Percentiles rank a stretch among this genome's conserved stretches.
Conservation (phyloP, 2,329 filamentous ascomycete genomes). For the Fusarium sp. region DNA sequence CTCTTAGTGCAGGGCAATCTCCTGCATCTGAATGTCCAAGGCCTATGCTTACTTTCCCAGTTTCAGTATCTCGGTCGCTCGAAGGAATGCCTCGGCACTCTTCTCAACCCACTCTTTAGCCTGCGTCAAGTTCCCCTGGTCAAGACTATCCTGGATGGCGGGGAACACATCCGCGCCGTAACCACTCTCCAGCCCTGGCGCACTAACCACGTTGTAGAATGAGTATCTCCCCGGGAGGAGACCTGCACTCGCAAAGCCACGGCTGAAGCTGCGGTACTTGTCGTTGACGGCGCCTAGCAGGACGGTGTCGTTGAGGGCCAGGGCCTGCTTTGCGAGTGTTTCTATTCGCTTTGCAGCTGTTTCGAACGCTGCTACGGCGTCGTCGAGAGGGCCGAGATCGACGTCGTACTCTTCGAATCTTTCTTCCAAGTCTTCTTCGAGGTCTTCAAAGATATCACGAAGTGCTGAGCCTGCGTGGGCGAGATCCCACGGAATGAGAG, state of each 20-base stretch:
- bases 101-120: constrained; percentile 38
- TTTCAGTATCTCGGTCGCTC: constrained; percentile 29
- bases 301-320: constrained; percentile 12
- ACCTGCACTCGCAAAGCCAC: constrained; percentile 29
- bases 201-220: constrained; percentile 35
- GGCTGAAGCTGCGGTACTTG: constrained; percentile 20
- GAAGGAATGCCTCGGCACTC: constrained; percentile 31
- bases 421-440: constrained; percentile 23
- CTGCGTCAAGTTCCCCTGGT: constrained; percentile 27
- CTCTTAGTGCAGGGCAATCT: too few species aligned
- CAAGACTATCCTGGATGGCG: constrained; percentile 35
- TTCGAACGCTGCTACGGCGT: constrained; percentile 18
- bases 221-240: constrained; percentile 23
- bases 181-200: constrained; percentile 25
- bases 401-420: constrained; percentile 8
- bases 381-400: constrained; percentile 9
- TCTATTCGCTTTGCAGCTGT: constrained; percentile 12
- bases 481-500: constrained; percentile 27
- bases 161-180: constrained; percentile 39
- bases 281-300: constrained; percentile 12
- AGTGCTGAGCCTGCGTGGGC: constrained; percentile 19
- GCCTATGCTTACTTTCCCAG: background rate
- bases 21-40: too few species aligned
- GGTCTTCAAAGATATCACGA: constrained; percentile 25
- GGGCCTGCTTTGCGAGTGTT: constrained; percentile 3